Base-by-base conservation (phyloP, 805 yeast genomes). In the Kluyveromyces aestuarii region DNA sequence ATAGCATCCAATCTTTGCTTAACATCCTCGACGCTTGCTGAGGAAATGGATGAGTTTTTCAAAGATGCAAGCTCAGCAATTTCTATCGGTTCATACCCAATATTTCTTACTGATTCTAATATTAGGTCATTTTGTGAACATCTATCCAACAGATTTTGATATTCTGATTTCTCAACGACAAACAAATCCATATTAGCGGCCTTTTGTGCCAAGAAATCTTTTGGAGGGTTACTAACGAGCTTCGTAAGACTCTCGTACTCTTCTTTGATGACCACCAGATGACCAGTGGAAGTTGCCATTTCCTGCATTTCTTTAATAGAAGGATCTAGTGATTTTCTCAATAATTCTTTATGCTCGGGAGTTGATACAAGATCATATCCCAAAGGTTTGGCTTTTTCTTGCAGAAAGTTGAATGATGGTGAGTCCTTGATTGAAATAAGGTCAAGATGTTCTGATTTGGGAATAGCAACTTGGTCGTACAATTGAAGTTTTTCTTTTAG, bases 391-490 rank as follows among this genome's bases (percentile, higher is more conserved):
- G 67, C 66, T 17, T 58, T 62, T 16, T 57, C 53, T n/a, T 52
- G 56, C 40, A 67, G 48, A 21, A 59, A 54, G 6, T 58, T 57
- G 6, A 64, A 27, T 2, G 55, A 53, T 1, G 68, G 68, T 1
- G 39, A 18, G n/a, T 41, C 37, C 18, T 25, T 16, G 14, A 19
- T 13, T 9, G 27, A 35, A 17, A 8, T 11, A 3, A 48, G 40
- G 17, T 21, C 37, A 2, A 47, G 35, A 44, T 54, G 56, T 13
- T 50, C 54, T 6, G 48, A 46, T 9, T 38, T 41, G 4, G 53
- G 41, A 10, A 64, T 36, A 4, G 55, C 48, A 6, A 45, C 45
- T 33, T 54, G 49, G 11, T 64, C 67, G 25, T 55, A 33, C 4
- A 37, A 18, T 1, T 19, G 35, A 2, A 53, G 51, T 37, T 50